A percentile compares a stretch with the other conserved stretches of the same genome.
Conservation (phyloP, 257 asterid genomes). For the Petrea volubilis region DNA sequence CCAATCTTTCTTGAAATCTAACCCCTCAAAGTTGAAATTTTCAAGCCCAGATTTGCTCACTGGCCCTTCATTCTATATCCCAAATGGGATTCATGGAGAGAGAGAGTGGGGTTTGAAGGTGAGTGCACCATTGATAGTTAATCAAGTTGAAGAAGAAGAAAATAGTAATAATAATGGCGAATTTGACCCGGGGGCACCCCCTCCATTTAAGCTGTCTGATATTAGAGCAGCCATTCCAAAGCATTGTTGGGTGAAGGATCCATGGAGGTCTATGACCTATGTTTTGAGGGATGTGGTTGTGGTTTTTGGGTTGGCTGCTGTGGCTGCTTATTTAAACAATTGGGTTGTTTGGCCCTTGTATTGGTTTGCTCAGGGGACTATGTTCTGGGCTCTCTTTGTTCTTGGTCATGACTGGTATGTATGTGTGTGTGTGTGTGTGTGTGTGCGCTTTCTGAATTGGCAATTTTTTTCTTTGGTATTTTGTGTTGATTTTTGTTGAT, state of each 20-base stretch:
- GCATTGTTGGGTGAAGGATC: constrained; percentile 95
- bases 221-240: constrained; percentile 85
- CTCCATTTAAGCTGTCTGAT: constrained; percentile 81
- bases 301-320: constrained; percentile 84
- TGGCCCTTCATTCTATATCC: constrained; percentile 25
- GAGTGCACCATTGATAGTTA: constrained; percentile 68
- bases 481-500: not conserved
- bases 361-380: constrained; percentile 94
- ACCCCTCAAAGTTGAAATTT: constrained; percentile 35
- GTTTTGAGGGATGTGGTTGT: constrained; percentile 77
- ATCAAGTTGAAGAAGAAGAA: constrained; percentile 45
- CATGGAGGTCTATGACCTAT: constrained; percentile 87
- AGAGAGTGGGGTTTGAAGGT: constrained; percentile 74
- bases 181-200: constrained; percentile 78
- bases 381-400: constrained; percentile 99
- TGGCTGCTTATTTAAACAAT: constrained; percentile 74
- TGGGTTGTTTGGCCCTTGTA: constrained; percentile 95
- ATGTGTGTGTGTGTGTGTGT: too few species aligned
- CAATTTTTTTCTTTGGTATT: too few species aligned
- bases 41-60: constrained; percentile 30
- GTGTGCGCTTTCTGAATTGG: too few species aligned
- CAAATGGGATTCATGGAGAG: constrained; percentile 30
- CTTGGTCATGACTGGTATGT: constrained; percentile 95
- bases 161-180: constrained; percentile 15
- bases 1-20: constrained; percentile 20